Evolutionary conservation across 2,329 filamentous ascomycete species (phyloP).

Genomic region (Esteya vermicola): DNA sequence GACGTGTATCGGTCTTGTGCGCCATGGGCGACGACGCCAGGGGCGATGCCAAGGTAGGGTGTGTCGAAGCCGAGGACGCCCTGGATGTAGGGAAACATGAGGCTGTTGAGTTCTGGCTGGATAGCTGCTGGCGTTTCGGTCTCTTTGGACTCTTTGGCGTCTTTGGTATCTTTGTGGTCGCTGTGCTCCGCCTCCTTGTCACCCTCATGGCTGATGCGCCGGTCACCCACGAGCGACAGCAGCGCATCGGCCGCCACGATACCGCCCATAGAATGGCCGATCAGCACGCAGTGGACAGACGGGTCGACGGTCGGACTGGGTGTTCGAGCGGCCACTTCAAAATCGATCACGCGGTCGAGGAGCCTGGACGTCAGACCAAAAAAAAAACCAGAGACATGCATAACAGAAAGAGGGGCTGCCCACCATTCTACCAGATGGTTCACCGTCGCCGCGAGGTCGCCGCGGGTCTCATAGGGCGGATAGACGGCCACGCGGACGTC

Average conservation of each 20-base stretch:
- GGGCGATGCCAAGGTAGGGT: slow-evolving; percentile 71
- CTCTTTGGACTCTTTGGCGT: too few relatives aligned
- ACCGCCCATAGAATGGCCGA: slow-evolving; percentile 85
- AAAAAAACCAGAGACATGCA: background rate
- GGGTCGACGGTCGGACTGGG: slow-evolving; percentile 77
- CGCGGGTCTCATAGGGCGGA: slow-evolving; percentile 69
- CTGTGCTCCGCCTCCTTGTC: slow-evolving; percentile 20
- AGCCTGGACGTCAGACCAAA: slow-evolving; percentile 38
- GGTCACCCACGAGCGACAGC: slow-evolving; percentile 50
- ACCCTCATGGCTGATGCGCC: slow-evolving; percentile 28
- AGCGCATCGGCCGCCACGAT: slow-evolving; percentile 87
- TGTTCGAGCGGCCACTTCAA: slow-evolving; percentile 72
- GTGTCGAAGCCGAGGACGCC: slow-evolving; percentile 90
- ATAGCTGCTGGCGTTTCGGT: background rate
- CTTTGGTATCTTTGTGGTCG: slow-evolving; percentile 13
- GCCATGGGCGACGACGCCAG: slow-evolving; percentile 69
- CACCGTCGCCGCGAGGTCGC: slow-evolving; percentile 59
- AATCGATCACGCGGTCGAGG: slow-evolving; percentile 81
- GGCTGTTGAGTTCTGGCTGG: slow-evolving; percentile 31
- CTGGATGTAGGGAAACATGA: slow-evolving; percentile 91
- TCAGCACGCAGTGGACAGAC: slow-evolving; percentile 64
- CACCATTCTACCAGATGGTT: slow-evolving; percentile 62
- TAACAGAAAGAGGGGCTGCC: slow-evolving; percentile 13
- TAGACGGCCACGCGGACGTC: slow-evolving; percentile 57
- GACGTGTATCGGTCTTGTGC: slow-evolving; percentile 78